Evolutionary conservation across 176 grass and related monocot genomes (phyloP).

Genomic region (Ensete ventricosum): DNA sequence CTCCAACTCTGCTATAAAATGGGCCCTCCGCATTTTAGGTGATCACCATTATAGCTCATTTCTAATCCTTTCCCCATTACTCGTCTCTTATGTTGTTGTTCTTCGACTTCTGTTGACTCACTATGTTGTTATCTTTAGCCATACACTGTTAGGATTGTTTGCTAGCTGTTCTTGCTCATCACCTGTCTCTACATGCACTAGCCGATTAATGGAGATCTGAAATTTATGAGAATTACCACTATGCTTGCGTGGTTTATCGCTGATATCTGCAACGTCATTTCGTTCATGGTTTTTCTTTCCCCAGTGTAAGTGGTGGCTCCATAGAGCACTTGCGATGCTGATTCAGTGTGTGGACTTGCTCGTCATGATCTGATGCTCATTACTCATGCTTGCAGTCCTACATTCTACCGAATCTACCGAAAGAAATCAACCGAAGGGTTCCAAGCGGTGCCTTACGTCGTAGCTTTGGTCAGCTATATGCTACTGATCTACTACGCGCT

Average conservation of each 20-base stretch:
- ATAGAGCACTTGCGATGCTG: background rate
- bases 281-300: slow-evolving; percentile 76
- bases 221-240: slow-evolving; percentile 15
- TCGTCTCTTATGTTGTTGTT: background rate
- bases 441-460: slow-evolving; percentile 69
- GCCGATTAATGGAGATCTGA: background rate
- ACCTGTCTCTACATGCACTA: too few species aligned
- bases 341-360: background rate
- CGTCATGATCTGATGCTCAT: background rate
- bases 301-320: slow-evolving; percentile 37
- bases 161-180: too few species aligned
- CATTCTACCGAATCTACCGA: slow-evolving; percentile 44
- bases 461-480: slow-evolving; percentile 64
- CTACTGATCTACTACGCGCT: slow-evolving; percentile 73
- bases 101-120: background rate
- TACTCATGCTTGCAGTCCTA: slow-evolving; percentile 25
- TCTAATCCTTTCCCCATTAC: background rate
- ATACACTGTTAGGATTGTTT: too few species aligned
- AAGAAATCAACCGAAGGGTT: slow-evolving; percentile 72
- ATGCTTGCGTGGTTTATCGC: background rate
- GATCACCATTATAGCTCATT: background rate
- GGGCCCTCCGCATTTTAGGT: slow-evolving; percentile 54
- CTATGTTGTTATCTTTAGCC: background rate
- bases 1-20: too few species aligned
- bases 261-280: slow-evolving; percentile 16